Base-by-base conservation (phyloP, 345 rosid genomes). In the Gossypium longicalyx region DNA sequence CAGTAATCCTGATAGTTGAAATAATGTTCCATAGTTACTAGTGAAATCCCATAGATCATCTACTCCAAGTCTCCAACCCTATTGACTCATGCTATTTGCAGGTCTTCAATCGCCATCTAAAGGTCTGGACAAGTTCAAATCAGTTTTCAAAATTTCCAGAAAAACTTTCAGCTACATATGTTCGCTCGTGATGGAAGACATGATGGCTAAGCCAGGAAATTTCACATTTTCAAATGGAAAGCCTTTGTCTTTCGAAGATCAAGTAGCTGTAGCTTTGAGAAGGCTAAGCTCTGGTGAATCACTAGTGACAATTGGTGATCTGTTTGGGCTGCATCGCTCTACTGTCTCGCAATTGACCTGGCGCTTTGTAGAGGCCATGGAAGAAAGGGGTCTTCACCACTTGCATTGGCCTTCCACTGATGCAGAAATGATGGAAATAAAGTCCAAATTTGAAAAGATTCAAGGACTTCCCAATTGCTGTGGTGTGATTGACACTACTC, bases 261-360 rank as follows among this genome's bases (percentile, higher is more conserved):
- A 86, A 77, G 91, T 89, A 19, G 93, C 93, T 8, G 86, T 87
- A 66, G 87, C 91, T 49, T 74, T 89, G 73, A 82, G 88, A 80
- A 86, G 93, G 83, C 74, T 87, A 44, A 80, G 87, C 78, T 84
- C 93, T 7, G 91, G 91, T 19, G 86, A 83, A 15, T 87, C 93
- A 12, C 76, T 87, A 4, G 82, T 82, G 64, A 67, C 77, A 0
- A 78, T 86, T 73, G 93, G 88, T 11, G 88, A 89, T 71, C 80
- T 81, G 0, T 83, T 88, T 13, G 89, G 93, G 41, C 76, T 89
- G 70, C 86, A 75, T 74, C 91, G 85, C 80, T 84, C 88, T 8
- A 89, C 85, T 8, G 91, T 89, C 67, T 83, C 85, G 38, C 93
- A 89, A 81, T 85, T 86, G 44, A 89, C 93, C 19, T 89, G 91